Conservation (phyloP, 768 basidiomycete species). For the Panus rudis region DNA sequence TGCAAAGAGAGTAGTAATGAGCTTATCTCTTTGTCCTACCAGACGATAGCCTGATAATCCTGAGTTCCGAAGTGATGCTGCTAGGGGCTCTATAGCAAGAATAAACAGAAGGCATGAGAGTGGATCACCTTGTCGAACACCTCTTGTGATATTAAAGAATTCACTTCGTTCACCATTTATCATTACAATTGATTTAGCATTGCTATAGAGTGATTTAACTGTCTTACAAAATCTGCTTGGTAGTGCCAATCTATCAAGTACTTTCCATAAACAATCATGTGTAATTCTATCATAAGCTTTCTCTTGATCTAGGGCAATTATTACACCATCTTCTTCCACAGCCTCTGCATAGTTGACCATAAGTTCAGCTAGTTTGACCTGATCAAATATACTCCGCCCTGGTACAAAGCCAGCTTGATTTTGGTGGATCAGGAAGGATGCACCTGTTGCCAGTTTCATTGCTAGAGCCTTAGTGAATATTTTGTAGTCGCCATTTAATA, state of each 20-base stretch:
- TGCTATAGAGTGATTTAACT: slow-evolving; percentile 7
- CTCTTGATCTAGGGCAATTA: slow-evolving; percentile 15
- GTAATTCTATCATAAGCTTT: slow-evolving; percentile 14
- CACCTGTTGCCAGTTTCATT: slow-evolving; percentile 2
- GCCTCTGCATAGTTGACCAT: slow-evolving; percentile 10
- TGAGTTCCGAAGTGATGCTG: slow-evolving; percentile 4
- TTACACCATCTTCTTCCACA: slow-evolving; percentile 6
- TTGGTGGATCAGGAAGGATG: neutral
- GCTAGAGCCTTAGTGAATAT: slow-evolving; percentile 11
- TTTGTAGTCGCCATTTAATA: slow-evolving; percentile 18
- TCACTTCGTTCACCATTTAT: slow-evolving; percentile 6
- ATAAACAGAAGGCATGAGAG: slow-evolving; percentile 15
- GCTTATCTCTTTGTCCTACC: slow-evolving; percentile 10
- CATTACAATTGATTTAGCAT: slow-evolving; percentile 8
- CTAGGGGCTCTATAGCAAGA: slow-evolving; percentile 16
- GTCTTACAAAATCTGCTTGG: slow-evolving; percentile 7
- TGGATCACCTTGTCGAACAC: slow-evolving; percentile 17
- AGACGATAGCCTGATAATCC: slow-evolving; percentile 5
- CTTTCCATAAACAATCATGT: slow-evolving; percentile 12
- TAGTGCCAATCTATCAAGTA: slow-evolving; percentile 1
- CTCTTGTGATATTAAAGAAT: slow-evolving; percentile 5
- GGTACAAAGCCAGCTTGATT: slow-evolving; percentile 15
- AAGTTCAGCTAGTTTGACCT: slow-evolving; percentile 4
- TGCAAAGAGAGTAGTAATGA: slow-evolving; percentile 31
- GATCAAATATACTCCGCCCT: slow-evolving; percentile 10